A percentile compares a stretch with the other conserved stretches of the same genome.
These are phyloP conservation scores for Sungouiozyma intestinalis DNA, from an alignment of 805 yeast genomes.

Conservation along the genomic window DNA sequence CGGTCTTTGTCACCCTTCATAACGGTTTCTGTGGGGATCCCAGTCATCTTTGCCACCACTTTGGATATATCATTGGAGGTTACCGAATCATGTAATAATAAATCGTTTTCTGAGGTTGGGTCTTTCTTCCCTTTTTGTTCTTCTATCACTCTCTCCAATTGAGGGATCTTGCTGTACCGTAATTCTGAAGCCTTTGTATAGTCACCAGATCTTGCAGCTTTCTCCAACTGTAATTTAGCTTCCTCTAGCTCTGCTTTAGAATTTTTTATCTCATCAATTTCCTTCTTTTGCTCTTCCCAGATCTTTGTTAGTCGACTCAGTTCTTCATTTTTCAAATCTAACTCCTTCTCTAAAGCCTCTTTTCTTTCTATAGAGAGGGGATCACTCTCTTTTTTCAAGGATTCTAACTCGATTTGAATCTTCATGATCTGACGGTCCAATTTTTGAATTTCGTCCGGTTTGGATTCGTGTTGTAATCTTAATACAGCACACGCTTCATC, in stretches of 20 bases:
- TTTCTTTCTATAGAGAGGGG: slow-evolving; percentile 70
- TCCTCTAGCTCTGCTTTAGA: slow-evolving; percentile 78
- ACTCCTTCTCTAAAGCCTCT: slow-evolving; percentile 58
- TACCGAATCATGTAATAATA: slow-evolving; percentile 66
- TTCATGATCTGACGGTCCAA: slow-evolving; percentile 87
- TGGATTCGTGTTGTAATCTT: slow-evolving; percentile 90
- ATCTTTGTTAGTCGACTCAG: slow-evolving; percentile 59
- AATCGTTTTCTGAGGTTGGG: slow-evolving; percentile 24
- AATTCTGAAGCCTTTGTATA: slow-evolving; percentile 83
- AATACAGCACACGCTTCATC: slow-evolving; percentile 97
- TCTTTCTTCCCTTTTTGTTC: slow-evolving; percentile 30
- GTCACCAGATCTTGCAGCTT: slow-evolving; percentile 73
- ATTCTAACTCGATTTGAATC: slow-evolving; percentile 88
- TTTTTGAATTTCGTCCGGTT: slow-evolving; percentile 87
- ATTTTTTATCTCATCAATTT: slow-evolving; percentile 64
- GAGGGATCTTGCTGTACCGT: slow-evolving; percentile 81
- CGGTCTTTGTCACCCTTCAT: slow-evolving; percentile 93
- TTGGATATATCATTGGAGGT: slow-evolving; percentile 89
- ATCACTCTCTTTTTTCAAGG: slow-evolving; percentile 87
- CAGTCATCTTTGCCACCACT: slow-evolving; percentile 90
- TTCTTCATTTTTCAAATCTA: slow-evolving; percentile 54
- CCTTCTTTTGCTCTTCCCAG: slow-evolving; percentile 78
- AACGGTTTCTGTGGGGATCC: slow-evolving; percentile 84
- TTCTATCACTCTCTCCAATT: slow-evolving; percentile 53
- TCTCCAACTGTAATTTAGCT: slow-evolving; percentile 74